phyloP scores from a whole-genome alignment of 768 basidiomycete genomes.

The Tephrocybe rancida region DNA sequence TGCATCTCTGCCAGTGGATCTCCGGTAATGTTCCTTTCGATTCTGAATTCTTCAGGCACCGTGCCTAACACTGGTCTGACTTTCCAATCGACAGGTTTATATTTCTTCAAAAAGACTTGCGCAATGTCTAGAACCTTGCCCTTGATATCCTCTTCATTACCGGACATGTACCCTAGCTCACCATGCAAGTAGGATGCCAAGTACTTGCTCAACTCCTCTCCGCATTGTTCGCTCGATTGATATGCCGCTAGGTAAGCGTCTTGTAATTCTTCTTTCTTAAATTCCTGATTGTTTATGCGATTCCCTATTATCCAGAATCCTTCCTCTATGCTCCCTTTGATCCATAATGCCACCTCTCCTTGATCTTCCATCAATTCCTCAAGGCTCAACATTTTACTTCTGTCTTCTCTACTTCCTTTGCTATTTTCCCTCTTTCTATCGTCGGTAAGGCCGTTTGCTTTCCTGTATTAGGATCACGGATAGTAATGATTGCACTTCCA shows the following conservation, averaged over 20 bases:
- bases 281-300: background rate
- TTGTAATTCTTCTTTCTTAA: background rate
- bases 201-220: background rate
- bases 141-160: background rate
- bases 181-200: background rate
- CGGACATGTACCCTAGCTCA: background rate
- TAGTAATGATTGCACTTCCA: constrained; percentile 22
- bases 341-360: background rate
- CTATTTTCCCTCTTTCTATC: background rate
- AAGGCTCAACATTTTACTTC: background rate
- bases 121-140: background rate
- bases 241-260: background rate
- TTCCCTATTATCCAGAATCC: background rate
- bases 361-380: background rate
- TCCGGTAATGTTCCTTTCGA: constrained; percentile 19
- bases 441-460: background rate
- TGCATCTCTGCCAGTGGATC: constrained; percentile 20
- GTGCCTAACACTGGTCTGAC: constrained; percentile 14
- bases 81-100: constrained; percentile 20
- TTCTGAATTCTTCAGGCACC: constrained; percentile 19
- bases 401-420: background rate
- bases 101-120: constrained; percentile 10
- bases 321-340: background rate
- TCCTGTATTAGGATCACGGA: constrained; percentile 23
- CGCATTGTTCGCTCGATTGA: background rate